phyloP scores from a whole-genome alignment of 2,329 filamentous ascomycete genomes.

The Penicillium palitans region DNA sequence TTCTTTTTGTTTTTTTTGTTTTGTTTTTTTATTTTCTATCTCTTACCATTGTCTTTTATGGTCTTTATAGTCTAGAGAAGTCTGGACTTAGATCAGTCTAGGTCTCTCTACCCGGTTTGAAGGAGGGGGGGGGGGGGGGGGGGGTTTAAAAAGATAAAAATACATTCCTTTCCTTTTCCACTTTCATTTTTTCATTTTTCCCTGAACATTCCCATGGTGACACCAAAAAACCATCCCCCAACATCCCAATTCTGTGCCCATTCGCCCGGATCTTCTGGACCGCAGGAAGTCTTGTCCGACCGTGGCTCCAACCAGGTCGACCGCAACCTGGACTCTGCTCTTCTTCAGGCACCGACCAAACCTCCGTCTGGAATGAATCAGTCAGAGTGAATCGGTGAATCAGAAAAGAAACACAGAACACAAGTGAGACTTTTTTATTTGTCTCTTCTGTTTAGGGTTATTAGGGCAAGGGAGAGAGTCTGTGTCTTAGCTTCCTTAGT shows the following conservation, averaged over 20 bases:
- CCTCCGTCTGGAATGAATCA: background rate
- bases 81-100: background rate
- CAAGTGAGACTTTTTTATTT: background rate
- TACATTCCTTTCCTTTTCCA: background rate
- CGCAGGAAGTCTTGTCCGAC: conserved; percentile 31
- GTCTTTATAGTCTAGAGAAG: background rate
- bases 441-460: conserved; percentile 1
- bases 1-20: background rate
- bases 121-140: background rate
- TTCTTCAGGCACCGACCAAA: conserved; percentile 25
- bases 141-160: background rate
- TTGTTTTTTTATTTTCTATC: background rate
- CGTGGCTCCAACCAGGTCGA: conserved; percentile 24
- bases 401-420: background rate
- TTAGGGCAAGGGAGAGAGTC: conserved; percentile 5
- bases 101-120: background rate
- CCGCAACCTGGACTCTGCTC: conserved; percentile 13
- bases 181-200: no score
- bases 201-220: conserved; percentile 1
- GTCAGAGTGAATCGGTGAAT: background rate
- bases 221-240: background rate
- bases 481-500: conserved; percentile 1
- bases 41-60: background rate
- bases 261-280: conserved; percentile 31
- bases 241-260: conserved; percentile 1